Conservation (phyloP, 371 early-diverging fungal genomes). For the Ordospora pajunii region DNA sequence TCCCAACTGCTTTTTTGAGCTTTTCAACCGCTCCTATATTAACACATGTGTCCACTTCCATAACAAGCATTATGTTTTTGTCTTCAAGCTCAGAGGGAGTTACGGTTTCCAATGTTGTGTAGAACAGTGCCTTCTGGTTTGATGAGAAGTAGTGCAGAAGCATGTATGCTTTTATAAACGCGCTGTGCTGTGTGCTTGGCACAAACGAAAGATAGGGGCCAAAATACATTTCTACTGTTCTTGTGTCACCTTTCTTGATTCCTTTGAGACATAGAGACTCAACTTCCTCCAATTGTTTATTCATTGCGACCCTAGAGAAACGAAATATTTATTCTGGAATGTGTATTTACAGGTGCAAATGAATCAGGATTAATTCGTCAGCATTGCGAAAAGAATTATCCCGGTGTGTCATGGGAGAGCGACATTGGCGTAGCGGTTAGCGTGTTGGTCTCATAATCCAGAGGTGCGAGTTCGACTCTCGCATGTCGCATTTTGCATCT, state of each 20-base stretch:
- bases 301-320: not conserved
- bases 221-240: not conserved
- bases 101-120: not conserved
- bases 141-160: not conserved
- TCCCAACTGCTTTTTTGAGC: not conserved
- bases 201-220: not conserved
- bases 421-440: slow-evolving; percentile 63
- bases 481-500: slow-evolving; percentile 37
- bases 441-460: slow-evolving; percentile 65
- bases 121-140: not conserved
- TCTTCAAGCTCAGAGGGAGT: not conserved
- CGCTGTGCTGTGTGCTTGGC: not conserved
- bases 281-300: slow-evolving; percentile 1
- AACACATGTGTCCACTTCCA: not conserved
- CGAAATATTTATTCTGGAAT: too few relatives aligned
- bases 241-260: not conserved
- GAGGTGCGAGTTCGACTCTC: slow-evolving; percentile 63
- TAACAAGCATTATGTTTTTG: not conserved
- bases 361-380: too few relatives aligned
- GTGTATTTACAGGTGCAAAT: too few relatives aligned
- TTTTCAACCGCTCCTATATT: not conserved
- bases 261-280: not conserved
- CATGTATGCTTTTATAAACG: slow-evolving; percentile 6
- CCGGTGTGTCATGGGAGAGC: too few relatives aligned
- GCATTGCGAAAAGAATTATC: too few relatives aligned